Conservation (phyloP, 176 grass and related monocot species). For the Panicum miliaceum region DNA sequence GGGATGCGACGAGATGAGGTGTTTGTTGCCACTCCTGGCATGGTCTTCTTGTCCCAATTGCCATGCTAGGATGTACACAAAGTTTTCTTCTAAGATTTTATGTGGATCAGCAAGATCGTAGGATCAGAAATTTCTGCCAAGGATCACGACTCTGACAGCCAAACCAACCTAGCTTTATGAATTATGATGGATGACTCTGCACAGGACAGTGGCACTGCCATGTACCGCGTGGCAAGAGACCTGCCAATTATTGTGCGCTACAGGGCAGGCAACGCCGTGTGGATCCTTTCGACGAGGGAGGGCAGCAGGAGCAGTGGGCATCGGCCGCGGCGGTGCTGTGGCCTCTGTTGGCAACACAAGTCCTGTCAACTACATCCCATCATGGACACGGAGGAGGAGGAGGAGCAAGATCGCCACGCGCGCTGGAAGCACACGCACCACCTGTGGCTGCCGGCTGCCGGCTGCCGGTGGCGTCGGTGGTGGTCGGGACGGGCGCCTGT, state of each 20-base stretch:
- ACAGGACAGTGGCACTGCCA: not conserved
- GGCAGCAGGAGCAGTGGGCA: no score
- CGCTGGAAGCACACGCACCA: not conserved
- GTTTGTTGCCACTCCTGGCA: not conserved
- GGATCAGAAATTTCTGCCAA: no score
- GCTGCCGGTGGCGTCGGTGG: not conserved
- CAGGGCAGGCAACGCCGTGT: no score
- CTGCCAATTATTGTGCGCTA: not conserved
- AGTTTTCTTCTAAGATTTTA: no score
- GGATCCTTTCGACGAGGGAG: no score
- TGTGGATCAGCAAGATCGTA: no score
- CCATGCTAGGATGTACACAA: not conserved
- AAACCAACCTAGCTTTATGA: not conserved
- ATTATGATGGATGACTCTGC: not conserved
- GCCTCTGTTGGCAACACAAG: not conserved
- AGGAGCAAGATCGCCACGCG: not conserved
- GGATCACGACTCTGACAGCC: not conserved
- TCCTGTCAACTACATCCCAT: not conserved
- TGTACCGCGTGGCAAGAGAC: not conserved
- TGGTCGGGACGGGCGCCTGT: not conserved
- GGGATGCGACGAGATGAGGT: not conserved
- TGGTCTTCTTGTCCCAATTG: not conserved
- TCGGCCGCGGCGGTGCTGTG: not conserved
- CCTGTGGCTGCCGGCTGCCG: conserved; percentile 15
- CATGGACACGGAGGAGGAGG: not conserved